Conservation (phyloP, 805 yeast species). For the Sugiyamaella smithiae region DNA sequence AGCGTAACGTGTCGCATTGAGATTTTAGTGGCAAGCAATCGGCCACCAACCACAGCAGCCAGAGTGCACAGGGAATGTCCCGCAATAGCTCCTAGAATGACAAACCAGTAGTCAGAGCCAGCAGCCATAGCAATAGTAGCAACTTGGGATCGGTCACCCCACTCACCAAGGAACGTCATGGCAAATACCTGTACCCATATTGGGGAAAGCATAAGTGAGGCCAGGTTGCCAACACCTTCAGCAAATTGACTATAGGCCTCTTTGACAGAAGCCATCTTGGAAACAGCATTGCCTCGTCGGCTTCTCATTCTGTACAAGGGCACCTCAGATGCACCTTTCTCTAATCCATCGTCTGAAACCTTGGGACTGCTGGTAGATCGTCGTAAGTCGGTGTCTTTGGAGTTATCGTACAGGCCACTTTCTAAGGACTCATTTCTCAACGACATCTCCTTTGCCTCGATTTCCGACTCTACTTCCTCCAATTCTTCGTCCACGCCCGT, state of each 20-base stretch:
- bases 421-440: slow-evolving; percentile 55
- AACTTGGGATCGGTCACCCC: slow-evolving; percentile 98
- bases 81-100: slow-evolving; percentile 80
- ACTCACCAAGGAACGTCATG: slow-evolving; percentile 96
- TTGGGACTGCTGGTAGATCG: slow-evolving; percentile 25
- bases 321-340: slow-evolving; percentile 28
- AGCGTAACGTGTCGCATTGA: slow-evolving; percentile 89
- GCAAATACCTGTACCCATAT: slow-evolving; percentile 90
- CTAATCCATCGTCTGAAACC: slow-evolving; percentile 34
- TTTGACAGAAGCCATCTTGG: slow-evolving; percentile 22
- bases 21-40: slow-evolving; percentile 80
- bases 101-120: slow-evolving; percentile 86
- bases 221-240: slow-evolving; percentile 51
- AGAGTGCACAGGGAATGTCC: slow-evolving; percentile 89
- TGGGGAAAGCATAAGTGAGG: slow-evolving; percentile 72
- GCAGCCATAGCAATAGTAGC: slow-evolving; percentile 99
- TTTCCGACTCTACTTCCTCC: slow-evolving; percentile 95
- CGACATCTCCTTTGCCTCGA: slow-evolving; percentile 61
- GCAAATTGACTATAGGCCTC: slow-evolving; percentile 20
- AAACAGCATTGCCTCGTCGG: slow-evolving; percentile 17
- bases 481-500: slow-evolving; percentile 91
- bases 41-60: slow-evolving; percentile 93
- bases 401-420: slow-evolving; percentile 41
- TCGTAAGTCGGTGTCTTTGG: slow-evolving; percentile 14
- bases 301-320: slow-evolving; percentile 19